Percentiles rank a stretch among this genome's conserved stretches.
These are phyloP conservation scores for Telfairia occidentalis DNA, from an alignment of 331 rosid species.

Conservation along the genomic window DNA sequence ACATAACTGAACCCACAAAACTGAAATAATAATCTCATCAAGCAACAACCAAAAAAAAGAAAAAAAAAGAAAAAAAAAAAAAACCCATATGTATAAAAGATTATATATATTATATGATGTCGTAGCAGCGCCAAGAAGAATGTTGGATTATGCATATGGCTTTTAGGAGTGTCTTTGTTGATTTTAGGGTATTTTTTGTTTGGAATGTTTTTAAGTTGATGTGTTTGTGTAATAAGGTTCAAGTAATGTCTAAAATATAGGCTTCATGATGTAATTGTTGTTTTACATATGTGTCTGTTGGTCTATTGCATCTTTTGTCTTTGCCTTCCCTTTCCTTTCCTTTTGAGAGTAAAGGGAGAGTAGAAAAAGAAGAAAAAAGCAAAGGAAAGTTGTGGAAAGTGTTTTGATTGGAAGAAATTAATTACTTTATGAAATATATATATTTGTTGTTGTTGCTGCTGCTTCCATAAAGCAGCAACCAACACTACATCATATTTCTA, in stretches of 20 bases:
- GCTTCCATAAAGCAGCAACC: constrained; percentile 6
- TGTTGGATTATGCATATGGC: constrained; percentile 12
- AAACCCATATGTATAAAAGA: neutral
- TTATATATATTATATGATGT: neutral
- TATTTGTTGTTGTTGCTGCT: neutral
- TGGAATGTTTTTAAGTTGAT: neutral
- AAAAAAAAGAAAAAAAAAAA: neutral
- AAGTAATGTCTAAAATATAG: constrained; percentile 4
- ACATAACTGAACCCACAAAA: neutral
- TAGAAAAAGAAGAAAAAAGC: neutral
- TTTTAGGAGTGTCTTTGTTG: constrained; percentile 8
- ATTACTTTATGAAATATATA: neutral
- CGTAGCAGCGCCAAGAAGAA: constrained; percentile 10
- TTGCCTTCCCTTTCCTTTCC: neutral
- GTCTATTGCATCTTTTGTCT: neutral
- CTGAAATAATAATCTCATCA: neutral
- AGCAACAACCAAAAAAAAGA: neutral
- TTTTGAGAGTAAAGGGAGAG: neutral
- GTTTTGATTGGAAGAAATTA: neutral
- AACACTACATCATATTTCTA: neutral
- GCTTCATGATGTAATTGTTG: constrained; percentile 11
- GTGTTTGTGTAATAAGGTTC: constrained; percentile 11
- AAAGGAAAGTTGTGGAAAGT: neutral
- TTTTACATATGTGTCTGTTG: constrained; percentile 7
- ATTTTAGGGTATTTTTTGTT: neutral